These are phyloP conservation scores for Solanum chiquidenum DNA, from an alignment of 257 asterid genomes.

Conservation along the genomic window DNA sequence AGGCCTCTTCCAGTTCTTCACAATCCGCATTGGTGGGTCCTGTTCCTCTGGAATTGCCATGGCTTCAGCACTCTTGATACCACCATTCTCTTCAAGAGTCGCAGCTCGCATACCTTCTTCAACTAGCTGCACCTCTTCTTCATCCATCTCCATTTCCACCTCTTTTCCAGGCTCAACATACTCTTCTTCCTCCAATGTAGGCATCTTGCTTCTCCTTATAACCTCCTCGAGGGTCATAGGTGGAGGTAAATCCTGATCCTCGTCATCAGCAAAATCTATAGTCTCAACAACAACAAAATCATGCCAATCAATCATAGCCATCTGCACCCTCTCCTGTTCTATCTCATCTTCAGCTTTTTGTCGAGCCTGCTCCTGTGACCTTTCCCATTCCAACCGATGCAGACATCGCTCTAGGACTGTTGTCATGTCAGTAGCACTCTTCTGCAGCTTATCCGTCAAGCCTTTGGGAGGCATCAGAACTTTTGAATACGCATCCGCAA, in stretches of 20 bases:
- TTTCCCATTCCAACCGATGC: slow-evolving; percentile 92
- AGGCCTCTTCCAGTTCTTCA: slow-evolving; percentile 93
- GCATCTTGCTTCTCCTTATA: slow-evolving; percentile 84
- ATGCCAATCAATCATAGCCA: slow-evolving; percentile 99
- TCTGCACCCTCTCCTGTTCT: slow-evolving; percentile 77
- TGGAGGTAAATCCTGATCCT: slow-evolving; percentile 91
- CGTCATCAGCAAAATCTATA: slow-evolving; percentile 90
- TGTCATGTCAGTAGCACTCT: slow-evolving; percentile 71
- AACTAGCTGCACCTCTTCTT: slow-evolving; percentile 89
- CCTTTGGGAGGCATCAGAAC: slow-evolving; percentile 85
- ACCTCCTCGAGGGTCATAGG: slow-evolving; percentile 98
- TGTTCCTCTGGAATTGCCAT: slow-evolving; percentile 42
- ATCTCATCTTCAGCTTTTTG: slow-evolving; percentile 93
- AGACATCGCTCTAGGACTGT: slow-evolving; percentile 80
- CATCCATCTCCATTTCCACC: slow-evolving; percentile 97
- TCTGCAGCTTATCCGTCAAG: slow-evolving; percentile 54
- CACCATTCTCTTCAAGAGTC: slow-evolving; percentile 61
- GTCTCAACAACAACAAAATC: slow-evolving; percentile 92
- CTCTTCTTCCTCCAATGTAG: slow-evolving; percentile 63
- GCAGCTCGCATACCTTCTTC: slow-evolving; percentile 94
- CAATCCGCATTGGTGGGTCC: slow-evolving; percentile 89
- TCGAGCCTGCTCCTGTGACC: slow-evolving; percentile 89
- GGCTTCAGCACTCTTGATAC: slow-evolving; percentile 29
- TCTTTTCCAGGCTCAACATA: slow-evolving; percentile 80
- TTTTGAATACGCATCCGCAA: slow-evolving; percentile 89